phyloP scores from a whole-genome alignment of 257 asterid genomes.

The Jasminum sambac region DNA sequence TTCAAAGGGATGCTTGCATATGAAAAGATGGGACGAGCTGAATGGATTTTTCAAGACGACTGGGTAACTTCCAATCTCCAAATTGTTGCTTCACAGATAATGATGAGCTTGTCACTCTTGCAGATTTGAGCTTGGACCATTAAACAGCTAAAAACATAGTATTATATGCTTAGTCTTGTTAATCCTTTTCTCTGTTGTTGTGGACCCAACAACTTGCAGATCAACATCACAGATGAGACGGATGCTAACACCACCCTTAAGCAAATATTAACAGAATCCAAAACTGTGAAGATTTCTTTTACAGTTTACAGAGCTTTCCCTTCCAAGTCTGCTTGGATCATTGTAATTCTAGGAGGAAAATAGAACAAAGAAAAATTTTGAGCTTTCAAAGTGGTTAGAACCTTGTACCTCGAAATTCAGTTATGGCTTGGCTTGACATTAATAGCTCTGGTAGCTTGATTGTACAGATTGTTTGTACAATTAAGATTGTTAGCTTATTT shows the following conservation, averaged over 20 bases:
- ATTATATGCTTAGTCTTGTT: not conserved
- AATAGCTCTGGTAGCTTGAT: not conserved
- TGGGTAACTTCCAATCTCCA: constrained; percentile 50
- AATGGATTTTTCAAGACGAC: constrained; percentile 69
- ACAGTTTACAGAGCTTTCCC: not conserved
- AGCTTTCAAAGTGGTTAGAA: not conserved
- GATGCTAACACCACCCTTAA: not conserved
- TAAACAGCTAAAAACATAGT: not conserved
- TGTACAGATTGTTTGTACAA: no score
- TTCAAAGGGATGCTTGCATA: constrained; percentile 78
- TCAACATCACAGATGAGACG: not conserved
- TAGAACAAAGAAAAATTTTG: not conserved
- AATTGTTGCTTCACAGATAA: constrained; percentile 17
- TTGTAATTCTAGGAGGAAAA: not conserved
- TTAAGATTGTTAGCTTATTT: no score
- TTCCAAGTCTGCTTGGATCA: not conserved
- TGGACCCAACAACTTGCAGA: not conserved
- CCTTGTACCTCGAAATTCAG: not conserved
- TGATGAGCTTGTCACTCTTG: not conserved
- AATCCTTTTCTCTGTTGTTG: not conserved
- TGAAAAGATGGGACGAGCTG: constrained; percentile 94
- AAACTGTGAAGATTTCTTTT: not conserved
- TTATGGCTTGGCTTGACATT: not conserved
- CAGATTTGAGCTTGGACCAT: not conserved
- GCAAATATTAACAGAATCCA: not conserved